phyloP scores from a whole-genome alignment of 768 basidiomycete genomes.

The Fomitopsis pulvina region DNA sequence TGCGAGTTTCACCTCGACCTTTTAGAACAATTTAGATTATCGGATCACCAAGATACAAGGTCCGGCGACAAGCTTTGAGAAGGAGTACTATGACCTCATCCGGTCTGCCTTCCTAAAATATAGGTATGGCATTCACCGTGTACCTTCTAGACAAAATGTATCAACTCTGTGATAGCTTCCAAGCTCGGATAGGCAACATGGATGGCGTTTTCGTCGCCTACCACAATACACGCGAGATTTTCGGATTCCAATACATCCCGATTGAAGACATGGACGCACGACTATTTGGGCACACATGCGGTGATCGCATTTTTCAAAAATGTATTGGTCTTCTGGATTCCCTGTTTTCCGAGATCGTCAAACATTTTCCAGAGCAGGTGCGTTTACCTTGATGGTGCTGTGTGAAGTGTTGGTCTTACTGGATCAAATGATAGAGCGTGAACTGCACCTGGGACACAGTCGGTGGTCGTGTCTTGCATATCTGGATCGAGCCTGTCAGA shows the following conservation, averaged over 20 bases:
- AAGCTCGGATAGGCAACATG: conserved; percentile 96
- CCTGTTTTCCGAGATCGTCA: conserved; percentile 49
- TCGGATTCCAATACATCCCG: conserved; percentile 92
- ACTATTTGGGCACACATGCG: conserved; percentile 63
- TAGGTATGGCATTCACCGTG: conserved; percentile 39
- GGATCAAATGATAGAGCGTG: conserved; percentile 37
- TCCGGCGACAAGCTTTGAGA: conserved; percentile 73
- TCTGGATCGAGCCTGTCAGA: conserved; percentile 62
- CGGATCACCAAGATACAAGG: conserved; percentile 62
- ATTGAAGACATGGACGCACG: conserved; percentile 82
- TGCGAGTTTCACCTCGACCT: background rate
- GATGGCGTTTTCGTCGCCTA: conserved; percentile 88
- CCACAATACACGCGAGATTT: conserved; percentile 80
- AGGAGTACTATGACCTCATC: conserved; percentile 92
- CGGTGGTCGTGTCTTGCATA: conserved; percentile 36
- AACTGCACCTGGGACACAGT: conserved; percentile 57
- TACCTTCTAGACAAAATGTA: background rate
- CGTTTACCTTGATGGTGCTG: conserved; percentile 15
- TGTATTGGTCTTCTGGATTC: conserved; percentile 67
- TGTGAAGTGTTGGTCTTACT: background rate
- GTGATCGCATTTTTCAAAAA: conserved; percentile 69
- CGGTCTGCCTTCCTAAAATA: conserved; percentile 94
- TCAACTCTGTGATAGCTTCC: conserved; percentile 50
- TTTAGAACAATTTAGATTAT: conserved; percentile 75
- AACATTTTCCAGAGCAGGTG: conserved; percentile 63